Conservation (phyloP, 2,329 filamentous ascomycete genomes). For the Exophiala calicioides region DNA sequence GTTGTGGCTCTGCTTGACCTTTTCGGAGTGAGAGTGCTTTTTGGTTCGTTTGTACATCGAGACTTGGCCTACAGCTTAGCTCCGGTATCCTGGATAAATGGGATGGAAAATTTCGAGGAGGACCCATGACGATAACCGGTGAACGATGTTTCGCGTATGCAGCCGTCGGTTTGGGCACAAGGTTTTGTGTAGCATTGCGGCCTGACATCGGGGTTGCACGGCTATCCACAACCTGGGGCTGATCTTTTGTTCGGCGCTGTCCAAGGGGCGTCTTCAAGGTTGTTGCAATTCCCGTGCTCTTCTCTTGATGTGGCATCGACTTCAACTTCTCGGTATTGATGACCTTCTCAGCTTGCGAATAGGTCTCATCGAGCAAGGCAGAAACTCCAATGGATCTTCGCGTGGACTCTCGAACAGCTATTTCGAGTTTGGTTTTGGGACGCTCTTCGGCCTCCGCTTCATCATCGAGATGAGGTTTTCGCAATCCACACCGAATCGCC, state of each 20-base stretch:
- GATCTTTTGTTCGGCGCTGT: no score
- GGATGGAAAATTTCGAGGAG: slow-evolving; percentile 3
- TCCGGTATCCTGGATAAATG: no score
- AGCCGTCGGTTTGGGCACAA: no score
- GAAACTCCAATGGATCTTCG: slow-evolving; percentile 11
- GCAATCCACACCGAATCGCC: no score
- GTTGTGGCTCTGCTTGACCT: background rate
- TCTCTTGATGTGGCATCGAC: background rate
- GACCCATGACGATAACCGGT: no score
- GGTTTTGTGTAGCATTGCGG: no score
- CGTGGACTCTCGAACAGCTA: background rate
- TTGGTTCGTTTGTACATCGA: background rate
- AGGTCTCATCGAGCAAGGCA: slow-evolving; percentile 10
- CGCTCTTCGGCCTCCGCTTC: background rate
- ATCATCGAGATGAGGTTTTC: slow-evolving; percentile 6
- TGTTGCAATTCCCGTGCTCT: no score
- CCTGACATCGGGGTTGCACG: no score
- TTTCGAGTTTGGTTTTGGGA: background rate
- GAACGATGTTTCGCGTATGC: no score
- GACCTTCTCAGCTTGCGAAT: slow-evolving; percentile 7
- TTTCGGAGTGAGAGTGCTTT: background rate
- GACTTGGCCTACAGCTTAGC: no score
- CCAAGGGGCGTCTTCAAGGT: no score
- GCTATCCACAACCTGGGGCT: no score
- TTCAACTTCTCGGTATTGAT: slow-evolving; percentile 5